These are phyloP conservation scores for Dipteronia dyeriana DNA, from an alignment of 345 rosid species.

Conservation along the genomic window DNA sequence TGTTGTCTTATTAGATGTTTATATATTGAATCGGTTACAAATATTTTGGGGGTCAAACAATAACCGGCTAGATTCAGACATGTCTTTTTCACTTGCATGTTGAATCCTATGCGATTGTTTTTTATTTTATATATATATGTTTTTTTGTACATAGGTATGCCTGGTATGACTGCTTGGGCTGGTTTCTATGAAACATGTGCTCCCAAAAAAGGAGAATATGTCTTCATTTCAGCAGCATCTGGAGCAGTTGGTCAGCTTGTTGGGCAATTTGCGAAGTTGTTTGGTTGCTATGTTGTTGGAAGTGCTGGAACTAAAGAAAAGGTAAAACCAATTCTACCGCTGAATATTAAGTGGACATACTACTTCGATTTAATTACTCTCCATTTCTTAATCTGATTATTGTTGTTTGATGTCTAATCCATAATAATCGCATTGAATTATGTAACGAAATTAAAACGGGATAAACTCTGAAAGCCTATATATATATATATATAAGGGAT, in stretches of 20 bases:
- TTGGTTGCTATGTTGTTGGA: slow-evolving; percentile 18
- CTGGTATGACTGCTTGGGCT: not conserved
- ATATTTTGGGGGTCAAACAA: too few relatives aligned
- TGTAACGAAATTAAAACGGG: too few relatives aligned
- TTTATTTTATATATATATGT: not conserved
- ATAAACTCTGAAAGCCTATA: not conserved
- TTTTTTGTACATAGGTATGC: not conserved
- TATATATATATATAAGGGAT: too few relatives aligned
- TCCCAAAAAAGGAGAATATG: not conserved
- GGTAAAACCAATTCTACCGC: not conserved
- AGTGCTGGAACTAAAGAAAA: slow-evolving; percentile 9
- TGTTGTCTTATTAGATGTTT: too few relatives aligned
- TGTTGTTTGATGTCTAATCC: too few relatives aligned
- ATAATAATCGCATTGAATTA: too few relatives aligned
- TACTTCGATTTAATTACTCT: too few relatives aligned
- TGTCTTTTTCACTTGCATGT: too few relatives aligned
- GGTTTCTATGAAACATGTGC: slow-evolving; percentile 10
- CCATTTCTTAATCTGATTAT: too few relatives aligned
- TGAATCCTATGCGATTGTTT: not conserved
- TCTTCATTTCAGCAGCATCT: slow-evolving; percentile 13
- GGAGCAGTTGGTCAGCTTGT: slow-evolving; percentile 18
- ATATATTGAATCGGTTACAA: too few relatives aligned
- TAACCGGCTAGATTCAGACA: too few relatives aligned
- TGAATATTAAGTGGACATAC: too few relatives aligned
- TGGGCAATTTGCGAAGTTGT: slow-evolving; percentile 10